phyloP scores from a whole-genome alignment of 2,329 filamentous ascomycete genomes.

The Trichoderma harzianum region DNA sequence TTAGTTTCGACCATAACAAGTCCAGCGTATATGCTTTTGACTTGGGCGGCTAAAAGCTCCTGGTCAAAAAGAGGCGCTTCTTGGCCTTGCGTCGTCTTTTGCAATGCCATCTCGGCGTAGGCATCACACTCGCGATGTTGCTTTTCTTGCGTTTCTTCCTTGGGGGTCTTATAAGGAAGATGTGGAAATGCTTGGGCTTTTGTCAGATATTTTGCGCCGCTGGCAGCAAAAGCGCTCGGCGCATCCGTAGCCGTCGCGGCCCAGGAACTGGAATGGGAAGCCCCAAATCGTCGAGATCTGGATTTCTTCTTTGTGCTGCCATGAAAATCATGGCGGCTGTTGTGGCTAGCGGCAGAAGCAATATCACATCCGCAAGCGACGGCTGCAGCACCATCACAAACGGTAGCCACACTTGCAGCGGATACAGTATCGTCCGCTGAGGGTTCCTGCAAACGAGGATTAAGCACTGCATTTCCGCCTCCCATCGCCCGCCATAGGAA shows the following conservation, averaged over 20 bases:
- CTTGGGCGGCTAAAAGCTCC: slow-evolving; percentile 45
- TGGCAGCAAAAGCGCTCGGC: neutral
- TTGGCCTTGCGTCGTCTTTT: neutral
- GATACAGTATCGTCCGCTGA: slow-evolving; percentile 2
- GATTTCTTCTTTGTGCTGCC: neutral
- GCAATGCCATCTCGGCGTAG: neutral
- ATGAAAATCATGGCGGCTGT: slow-evolving; percentile 9
- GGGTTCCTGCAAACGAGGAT: neutral
- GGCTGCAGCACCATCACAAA: neutral
- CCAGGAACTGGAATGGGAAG: slow-evolving; percentile 12
- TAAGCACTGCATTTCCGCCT: neutral
- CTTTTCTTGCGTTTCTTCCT: neutral
- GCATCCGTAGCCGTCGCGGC: neutral
- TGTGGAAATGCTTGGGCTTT: neutral
- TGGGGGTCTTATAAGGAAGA: neutral
- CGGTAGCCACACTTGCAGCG: slow-evolving; percentile 7
- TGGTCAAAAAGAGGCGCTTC: neutral
- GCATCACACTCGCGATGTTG: neutral
- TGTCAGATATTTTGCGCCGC: neutral
- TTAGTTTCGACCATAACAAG: slow-evolving; percentile 82
- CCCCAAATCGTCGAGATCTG: neutral
- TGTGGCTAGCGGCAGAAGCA: slow-evolving; percentile 10
- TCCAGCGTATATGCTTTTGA: slow-evolving; percentile 77
- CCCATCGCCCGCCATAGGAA: too few species aligned
- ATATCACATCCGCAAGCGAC: neutral